Base-by-base conservation (phyloP, 2,329 filamentous ascomycete genomes). In the Myriosclerotinia duriaeana region DNA sequence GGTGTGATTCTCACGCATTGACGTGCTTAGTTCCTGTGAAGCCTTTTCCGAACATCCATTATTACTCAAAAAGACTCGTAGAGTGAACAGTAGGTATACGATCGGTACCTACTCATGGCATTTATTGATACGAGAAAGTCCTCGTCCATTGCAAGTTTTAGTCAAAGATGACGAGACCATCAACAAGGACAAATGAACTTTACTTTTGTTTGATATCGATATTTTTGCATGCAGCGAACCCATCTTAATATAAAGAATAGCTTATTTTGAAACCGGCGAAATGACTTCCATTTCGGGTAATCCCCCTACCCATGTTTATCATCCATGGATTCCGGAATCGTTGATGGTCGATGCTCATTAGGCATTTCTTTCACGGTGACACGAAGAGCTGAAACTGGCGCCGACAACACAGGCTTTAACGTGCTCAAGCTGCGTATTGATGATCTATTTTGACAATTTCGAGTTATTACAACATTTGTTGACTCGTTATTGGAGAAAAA, bases 311-410 rank as follows among this genome's bases (percentile, higher is more conserved):
- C 42, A 60, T 60, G 44, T 20, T n/a, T 34, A 34, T 48, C 26
- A 48, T n/a, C n/a, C n/a, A n/a, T n/a, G n/a, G n/a, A n/a, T n/a
- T 50, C 30, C n/a, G 48, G 26, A 26, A 26, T 53, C 48, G 17
- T 30, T 26, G 36, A 20, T 42, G 48, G 46, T 36, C 26, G 56
- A 60, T 48, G 56, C 56, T 53, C 59, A 62, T 61, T 30, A 62
- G 59, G 30, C 15, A 54, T n/a, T 42, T 15, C 22, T 17, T 9
- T 20, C n/a, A 63, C 22, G 11, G 36, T n/a, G 48, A 34, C 26
- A 42, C 6, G 60, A 42, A n/a, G n/a, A 63, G 50, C 36, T 63
- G 60, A 42, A 63, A 53, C 60, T 53, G 20, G n/a, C 44, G 44
- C 34, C n/a, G n/a, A 22, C 34, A 38, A 38, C 20, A 22, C 46